Conservation (phyloP, 768 basidiomycete genomes). For the Goffeauzyma gilvescens region DNA sequence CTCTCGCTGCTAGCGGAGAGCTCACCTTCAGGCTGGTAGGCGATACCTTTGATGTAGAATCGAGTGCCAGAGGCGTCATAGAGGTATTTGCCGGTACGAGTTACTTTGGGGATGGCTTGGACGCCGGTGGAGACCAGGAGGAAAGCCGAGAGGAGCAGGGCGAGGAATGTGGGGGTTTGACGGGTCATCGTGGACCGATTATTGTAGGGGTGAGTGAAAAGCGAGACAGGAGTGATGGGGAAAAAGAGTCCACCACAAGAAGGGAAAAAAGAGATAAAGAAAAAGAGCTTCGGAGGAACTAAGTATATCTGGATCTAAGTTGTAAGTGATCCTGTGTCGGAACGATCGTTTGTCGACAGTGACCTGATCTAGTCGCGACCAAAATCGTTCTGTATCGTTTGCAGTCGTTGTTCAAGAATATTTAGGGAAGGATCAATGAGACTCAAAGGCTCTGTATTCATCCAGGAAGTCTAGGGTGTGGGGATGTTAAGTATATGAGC, state of each 20-base stretch:
- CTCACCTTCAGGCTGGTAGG: slow-evolving; percentile 64
- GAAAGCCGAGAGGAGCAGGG: slow-evolving; percentile 22
- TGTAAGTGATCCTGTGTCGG: too few species aligned
- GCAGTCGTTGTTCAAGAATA: too few species aligned
- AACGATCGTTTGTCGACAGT: too few species aligned
- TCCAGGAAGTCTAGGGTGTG: too few species aligned
- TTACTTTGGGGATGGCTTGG: slow-evolving; percentile 46
- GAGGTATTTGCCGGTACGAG: slow-evolving; percentile 58
- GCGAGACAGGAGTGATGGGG: not conserved
- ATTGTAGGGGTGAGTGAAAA: not conserved
- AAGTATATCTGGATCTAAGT: not conserved
- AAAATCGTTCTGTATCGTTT: too few species aligned
- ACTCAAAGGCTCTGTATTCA: too few species aligned
- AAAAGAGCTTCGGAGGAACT: not conserved
- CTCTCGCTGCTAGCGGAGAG: slow-evolving; percentile 18
- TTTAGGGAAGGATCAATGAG: too few species aligned
- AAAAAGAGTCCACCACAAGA: not conserved
- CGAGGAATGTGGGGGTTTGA: not conserved
- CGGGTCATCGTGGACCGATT: not conserved
- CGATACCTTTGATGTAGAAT: slow-evolving; percentile 75
- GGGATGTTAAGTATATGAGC: too few species aligned
- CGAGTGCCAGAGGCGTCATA: slow-evolving; percentile 55
- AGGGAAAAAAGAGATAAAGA: not conserved
- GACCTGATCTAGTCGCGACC: too few species aligned
- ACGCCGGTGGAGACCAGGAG: slow-evolving; percentile 34